phyloP scores from a whole-genome alignment of 345 rosid genomes.

The Gossypium sturtianum region DNA sequence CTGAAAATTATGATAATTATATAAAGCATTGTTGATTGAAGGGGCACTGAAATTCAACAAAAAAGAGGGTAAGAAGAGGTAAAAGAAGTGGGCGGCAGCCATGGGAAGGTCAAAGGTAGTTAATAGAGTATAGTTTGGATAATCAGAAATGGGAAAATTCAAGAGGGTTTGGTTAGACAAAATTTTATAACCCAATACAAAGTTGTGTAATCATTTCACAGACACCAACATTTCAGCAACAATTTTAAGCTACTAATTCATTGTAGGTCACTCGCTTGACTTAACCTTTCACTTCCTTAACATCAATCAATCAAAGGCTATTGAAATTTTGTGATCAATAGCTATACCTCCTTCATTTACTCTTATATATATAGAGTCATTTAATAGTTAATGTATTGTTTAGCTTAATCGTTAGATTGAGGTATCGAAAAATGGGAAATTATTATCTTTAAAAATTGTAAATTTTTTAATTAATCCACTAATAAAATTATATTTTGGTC shows the following conservation, averaged over 20 bases:
- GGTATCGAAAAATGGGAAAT: too few species aligned
- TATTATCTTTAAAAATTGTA: too few species aligned
- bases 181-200: not conserved
- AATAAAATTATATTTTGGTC: too few species aligned
- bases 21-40: not conserved
- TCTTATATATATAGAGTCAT: too few species aligned
- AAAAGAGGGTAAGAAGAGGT: not conserved
- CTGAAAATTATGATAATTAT: too few species aligned
- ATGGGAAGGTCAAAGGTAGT: slow-evolving; percentile 21
- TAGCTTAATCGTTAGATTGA: too few species aligned
- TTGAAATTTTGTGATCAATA: too few species aligned
- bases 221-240: not conserved
- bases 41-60: not conserved
- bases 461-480: too few species aligned
- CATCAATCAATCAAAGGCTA: not conserved
- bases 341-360: too few species aligned
- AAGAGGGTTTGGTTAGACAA: slow-evolving; percentile 26
- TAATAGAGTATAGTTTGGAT: slow-evolving; percentile 9
- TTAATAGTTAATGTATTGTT: too few species aligned
- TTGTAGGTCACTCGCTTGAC: slow-evolving; percentile 13
- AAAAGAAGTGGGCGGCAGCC: not conserved
- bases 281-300: not conserved
- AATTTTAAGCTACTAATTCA: not conserved
- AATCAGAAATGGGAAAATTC: slow-evolving; percentile 1
- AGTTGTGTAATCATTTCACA: not conserved